A percentile compares a stretch with the other conserved stretches of the same genome.
These are phyloP conservation scores for Colletotrichum abscissum DNA, from an alignment of 2,329 filamentous ascomycete species.

Conservation along the genomic window DNA sequence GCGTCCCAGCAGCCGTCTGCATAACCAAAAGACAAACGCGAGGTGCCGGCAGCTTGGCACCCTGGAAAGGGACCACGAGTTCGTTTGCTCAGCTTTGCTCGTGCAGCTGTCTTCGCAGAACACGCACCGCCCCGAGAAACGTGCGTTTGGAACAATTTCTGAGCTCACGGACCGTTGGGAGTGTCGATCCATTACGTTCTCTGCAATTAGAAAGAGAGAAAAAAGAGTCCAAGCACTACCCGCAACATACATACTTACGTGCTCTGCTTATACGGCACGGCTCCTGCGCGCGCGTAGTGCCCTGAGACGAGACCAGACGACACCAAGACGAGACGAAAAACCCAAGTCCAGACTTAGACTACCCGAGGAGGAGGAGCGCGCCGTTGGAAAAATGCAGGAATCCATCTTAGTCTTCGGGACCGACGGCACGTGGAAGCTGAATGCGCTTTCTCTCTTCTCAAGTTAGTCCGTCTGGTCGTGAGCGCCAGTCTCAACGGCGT, in stretches of 20 bases:
- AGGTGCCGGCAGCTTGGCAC: too few relatives aligned
- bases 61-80: background rate
- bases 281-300: background rate
- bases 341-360: slow-evolving; percentile 1
- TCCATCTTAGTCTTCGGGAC: background rate
- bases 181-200: background rate
- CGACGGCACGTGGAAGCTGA: slow-evolving; percentile 1
- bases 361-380: background rate
- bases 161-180: background rate
- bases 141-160: background rate
- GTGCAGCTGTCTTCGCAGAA: background rate
- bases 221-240: too few relatives aligned
- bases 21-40: background rate
- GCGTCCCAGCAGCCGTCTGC: background rate
- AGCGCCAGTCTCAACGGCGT: background rate
- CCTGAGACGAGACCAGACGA: background rate
- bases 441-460: background rate
- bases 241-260: background rate
- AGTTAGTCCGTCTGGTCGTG: too few relatives aligned
- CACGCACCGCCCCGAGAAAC: background rate
- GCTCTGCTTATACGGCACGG: background rate
- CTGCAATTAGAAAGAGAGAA: background rate
- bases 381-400: slow-evolving; percentile 8
- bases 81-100: background rate
- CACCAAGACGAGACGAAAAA: background rate